These are phyloP conservation scores for Colletotrichum magnum DNA, from an alignment of 2,329 filamentous ascomycete genomes.

Conservation along the genomic window DNA sequence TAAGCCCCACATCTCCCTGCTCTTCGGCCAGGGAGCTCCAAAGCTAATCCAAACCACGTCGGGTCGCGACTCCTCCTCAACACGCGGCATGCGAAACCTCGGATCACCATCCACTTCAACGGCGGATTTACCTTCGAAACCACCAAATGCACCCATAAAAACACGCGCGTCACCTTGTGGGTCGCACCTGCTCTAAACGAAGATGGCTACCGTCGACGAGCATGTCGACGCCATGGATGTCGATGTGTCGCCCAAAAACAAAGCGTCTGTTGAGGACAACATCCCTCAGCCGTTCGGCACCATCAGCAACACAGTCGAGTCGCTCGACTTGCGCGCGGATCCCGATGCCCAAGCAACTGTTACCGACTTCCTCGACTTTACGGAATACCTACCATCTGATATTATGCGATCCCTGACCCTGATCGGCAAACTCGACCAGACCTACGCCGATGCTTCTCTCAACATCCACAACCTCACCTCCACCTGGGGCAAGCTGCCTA, in stretches of 20 bases:
- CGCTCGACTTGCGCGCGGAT: conserved; percentile 69
- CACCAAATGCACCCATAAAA: conserved; percentile 27
- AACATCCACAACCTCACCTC: conserved; percentile 70
- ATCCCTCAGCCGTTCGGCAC: conserved; percentile 46
- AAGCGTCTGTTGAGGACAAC: conserved; percentile 47
- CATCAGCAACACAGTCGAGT: conserved; percentile 56
- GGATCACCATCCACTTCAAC: conserved; percentile 7
- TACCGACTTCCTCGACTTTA: conserved; percentile 79
- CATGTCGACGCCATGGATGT: conserved; percentile 47
- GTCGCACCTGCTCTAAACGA: background rate
- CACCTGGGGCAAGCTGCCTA: conserved; percentile 69
- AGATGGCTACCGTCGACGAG: conserved; percentile 43
- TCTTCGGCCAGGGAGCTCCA: conserved; percentile 33
- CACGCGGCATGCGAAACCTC: conserved; percentile 34
- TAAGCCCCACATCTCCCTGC: conserved; percentile 20
- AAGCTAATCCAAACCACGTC: conserved; percentile 31
- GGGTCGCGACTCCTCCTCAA: conserved; percentile 34
- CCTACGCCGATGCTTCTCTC: conserved; percentile 69
- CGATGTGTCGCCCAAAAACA: conserved; percentile 54
- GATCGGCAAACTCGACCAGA: conserved; percentile 74
- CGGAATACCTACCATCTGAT: conserved; percentile 78
- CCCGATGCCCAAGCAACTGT: conserved; percentile 79
- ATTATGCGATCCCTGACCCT: conserved; percentile 76
- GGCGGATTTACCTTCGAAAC: background rate
- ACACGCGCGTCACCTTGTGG: background rate